Evolutionary conservation across 768 basidiomycete genomes (phyloP), one percentile per base, ranked within the genome.

Genomic region (Amanita brunnescens): DNA sequence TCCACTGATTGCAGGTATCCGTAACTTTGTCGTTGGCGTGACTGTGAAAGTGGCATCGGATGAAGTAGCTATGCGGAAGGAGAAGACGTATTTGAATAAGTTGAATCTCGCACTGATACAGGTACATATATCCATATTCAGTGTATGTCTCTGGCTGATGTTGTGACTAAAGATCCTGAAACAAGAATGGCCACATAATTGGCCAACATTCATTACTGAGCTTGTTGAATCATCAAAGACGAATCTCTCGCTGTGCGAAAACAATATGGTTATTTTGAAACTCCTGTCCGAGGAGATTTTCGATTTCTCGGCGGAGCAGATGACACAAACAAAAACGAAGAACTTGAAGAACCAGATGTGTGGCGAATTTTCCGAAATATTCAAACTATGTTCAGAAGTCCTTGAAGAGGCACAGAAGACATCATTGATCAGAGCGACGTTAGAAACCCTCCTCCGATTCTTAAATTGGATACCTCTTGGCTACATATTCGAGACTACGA

Each of bases 121-220:
- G 74, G 93, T 91, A 29, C 26, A 52, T 53, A 66, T 23, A 51
- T 8, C 20, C 13, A 18, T 38, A 24, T 29, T 16, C 18, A 16
- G 13, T 35, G 9, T 29, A 9, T 6, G 18, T 18, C 35, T 16
- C 5, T 26, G 10, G 32, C 16, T 45, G 20, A 49, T 41, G 14
- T 13, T 29, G 26, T n/a, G 38, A 43, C 16, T n/a, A 18, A 62
- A 99, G 93, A 96, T 99, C 54, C 74, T 99, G 57, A 99, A 98
- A 70, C 96, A 98, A 74, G 96, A 97, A 66, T 99, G 96, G 96
- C 95, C 95, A 21, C 91, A 96, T 65, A 93, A 96, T 62, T 99
- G 96, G 96, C 94, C 95, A 29, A 89, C 80, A 18, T 98, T 97
- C 74, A 96, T 97, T 61, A 83, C 89, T 9, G 94, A 98, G 67